These are phyloP conservation scores for Phytophthora crassamura DNA, from an alignment of 352 stramenopile genomes.

Conservation along the genomic window DNA sequence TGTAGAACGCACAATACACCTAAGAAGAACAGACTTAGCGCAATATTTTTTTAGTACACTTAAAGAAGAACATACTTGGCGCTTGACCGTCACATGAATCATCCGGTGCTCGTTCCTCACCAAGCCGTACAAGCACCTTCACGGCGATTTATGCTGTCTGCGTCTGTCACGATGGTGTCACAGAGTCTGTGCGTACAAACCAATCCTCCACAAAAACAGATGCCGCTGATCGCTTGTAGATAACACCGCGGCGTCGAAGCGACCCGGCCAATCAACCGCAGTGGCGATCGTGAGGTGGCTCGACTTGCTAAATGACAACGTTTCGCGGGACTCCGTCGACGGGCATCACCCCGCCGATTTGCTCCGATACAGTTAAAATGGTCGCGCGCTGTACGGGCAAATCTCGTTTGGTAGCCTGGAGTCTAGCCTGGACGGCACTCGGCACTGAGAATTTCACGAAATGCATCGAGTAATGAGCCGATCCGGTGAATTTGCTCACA, in stretches of 20 bases:
- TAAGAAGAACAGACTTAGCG: too few species aligned
- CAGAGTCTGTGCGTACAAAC: background rate
- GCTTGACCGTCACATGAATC: too few species aligned
- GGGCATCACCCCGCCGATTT: constrained; percentile 16
- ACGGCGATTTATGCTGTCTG: too few species aligned
- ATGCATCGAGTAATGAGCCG: background rate
- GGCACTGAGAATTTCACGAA: constrained; percentile 3
- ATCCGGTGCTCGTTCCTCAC: too few species aligned
- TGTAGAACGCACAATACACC: too few species aligned
- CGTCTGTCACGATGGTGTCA: too few species aligned
- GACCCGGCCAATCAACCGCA: constrained; percentile 17
- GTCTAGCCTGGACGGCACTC: background rate
- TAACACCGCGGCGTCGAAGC: background rate
- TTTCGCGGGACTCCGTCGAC: constrained; percentile 23
- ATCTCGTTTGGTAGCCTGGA: constrained; percentile 10
- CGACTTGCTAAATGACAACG: constrained; percentile 34
- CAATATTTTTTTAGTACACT: too few species aligned
- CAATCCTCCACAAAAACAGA: constrained; percentile 1
- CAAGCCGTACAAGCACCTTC: too few species aligned
- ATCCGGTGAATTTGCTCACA: background rate
- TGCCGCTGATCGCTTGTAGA: background rate
- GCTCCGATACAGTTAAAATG: too few species aligned
- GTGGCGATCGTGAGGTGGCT: constrained; percentile 22
- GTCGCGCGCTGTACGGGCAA: constrained; percentile 22
- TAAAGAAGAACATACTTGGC: too few species aligned